Evolutionary conservation across 2,329 filamentous ascomycete species (phyloP), one percentile per base, ranked within the genome.

Genomic region (Arthroderma uncinatum): DNA sequence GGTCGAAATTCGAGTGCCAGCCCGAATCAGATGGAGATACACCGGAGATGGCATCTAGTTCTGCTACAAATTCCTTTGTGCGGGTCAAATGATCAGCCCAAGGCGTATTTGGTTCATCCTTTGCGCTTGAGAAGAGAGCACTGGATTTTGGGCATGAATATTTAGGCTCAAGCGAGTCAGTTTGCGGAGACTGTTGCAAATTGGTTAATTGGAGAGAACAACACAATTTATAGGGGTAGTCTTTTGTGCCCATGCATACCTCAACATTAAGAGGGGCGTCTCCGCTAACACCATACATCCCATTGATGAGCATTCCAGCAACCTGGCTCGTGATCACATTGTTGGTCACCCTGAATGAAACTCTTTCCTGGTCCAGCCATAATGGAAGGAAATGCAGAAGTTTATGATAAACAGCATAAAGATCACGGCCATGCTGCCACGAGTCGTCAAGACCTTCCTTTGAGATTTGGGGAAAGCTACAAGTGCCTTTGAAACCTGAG

Each of bases 311-410:
- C 81, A 89, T 88, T 57, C 84, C 81, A 9, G 85, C 86, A 14
- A 92, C 87, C 70, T 93, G 86, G 64, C 82, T 86, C 1, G 89
- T 93, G 65, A 94, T 92, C 54, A 83, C 77, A 70, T 93, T 93
- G 68, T 87, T 87, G 0, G 88, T 91, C 9, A 92, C 87, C 55
- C 87, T 79, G 70, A 85, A 92, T 53, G 70, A 71, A 34, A 87
- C 76, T 14, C 74, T 74, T 28, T 77, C 67, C 10, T 70, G 62
- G 30, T 73, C 65, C 37, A 76, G 70, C 2, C 73, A 71, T 4
- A 67, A 60, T 0, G 87, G 87, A 1, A 93, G 73, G 67, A 92
- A 87, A 1, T 73, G 66, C 0, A 93, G 76, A 4, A 87, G 73
- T 60, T 82, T 79, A 64, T 84, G 81, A 66, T 94, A 93, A 7